Evolutionary conservation across 208 protist genomes (phyloP).

Genomic region (Leishmania amazonensis): DNA sequence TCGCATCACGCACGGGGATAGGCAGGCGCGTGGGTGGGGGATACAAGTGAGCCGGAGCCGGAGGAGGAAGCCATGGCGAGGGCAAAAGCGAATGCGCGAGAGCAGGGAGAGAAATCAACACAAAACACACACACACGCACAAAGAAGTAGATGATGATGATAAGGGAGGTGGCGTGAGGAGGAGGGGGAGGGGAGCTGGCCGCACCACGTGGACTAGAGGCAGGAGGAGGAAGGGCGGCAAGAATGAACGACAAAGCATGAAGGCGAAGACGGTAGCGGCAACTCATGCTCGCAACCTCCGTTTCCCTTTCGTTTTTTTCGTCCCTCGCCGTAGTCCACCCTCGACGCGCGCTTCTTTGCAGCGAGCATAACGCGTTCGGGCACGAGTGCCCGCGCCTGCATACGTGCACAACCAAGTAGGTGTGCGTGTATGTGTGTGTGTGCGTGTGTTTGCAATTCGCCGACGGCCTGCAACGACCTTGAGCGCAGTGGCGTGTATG

Average conservation of each 20-base stretch:
- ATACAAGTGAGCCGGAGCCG: not conserved
- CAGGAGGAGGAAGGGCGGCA: not conserved
- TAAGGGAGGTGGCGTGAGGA: too few relatives aligned
- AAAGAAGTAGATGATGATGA: too few relatives aligned
- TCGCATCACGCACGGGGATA: not conserved
- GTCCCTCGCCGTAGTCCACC: not conserved
- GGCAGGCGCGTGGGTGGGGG: too few relatives aligned
- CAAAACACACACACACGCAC: too few relatives aligned
- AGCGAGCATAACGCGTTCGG: not conserved
- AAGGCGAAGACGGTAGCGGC: not conserved
- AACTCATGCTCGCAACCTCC: not conserved
- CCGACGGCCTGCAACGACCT: not conserved
- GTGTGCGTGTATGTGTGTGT: not conserved
- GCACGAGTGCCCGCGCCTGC: not conserved
- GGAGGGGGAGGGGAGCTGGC: too few relatives aligned
- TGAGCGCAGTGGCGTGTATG: not conserved
- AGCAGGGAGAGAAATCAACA: too few relatives aligned
- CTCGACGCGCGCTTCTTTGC: not conserved
- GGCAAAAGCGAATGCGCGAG: too few relatives aligned
- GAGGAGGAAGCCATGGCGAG: too few relatives aligned
- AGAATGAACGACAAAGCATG: not conserved
- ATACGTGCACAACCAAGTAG: too few relatives aligned
- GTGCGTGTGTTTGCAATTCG: not conserved
- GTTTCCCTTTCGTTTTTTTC: not conserved
- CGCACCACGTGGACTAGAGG: too few relatives aligned